Base-by-base conservation (phyloP, 1,284 basidiomycete species). In the Polyporus tsugae region DNA sequence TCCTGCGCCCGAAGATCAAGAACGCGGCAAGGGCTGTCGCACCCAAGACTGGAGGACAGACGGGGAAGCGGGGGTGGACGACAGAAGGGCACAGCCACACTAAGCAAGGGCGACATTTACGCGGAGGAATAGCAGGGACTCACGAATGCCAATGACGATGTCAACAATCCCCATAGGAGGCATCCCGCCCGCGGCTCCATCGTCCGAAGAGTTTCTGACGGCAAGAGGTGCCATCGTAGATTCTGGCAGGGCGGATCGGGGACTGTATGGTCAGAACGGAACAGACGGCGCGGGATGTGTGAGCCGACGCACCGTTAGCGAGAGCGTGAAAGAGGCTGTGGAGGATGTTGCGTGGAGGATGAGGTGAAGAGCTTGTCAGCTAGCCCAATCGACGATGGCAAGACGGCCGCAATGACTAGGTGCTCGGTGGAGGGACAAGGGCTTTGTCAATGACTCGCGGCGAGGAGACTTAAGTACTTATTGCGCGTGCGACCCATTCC, bases 151-250 rank as follows among this genome's bases (percentile, higher is more conserved):
- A 19, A 55, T 7, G 15, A 55, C 15, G 13, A 35, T 55, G 11
- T 6, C 17, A 6, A 6, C 29, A 6, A 55, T 35, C 25, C 7
- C 15, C 0, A 7, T 7, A 7, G 3, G 29, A 55, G 29, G 17
- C 29, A 55, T 2, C 6, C 29, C 52, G 2, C 29, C 52, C 5
- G 29, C 22, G 33, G 46, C 9, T 35, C 15, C 52, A 9, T 35
- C 15, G 52, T 35, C 22, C 17, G 33, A 33, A 6, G 15, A 2
- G 52, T 3, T 19, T 33, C 25, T 55, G 15, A 4, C 29, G 15
- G 52, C 17, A 15, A 55, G 52, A 55, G 52, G 29, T 5, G 52
- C 52, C 52, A 55, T 55, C 33, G 29, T 55, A 9, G 52, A 55
- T 55, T 55, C 52, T 55, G 29, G 15, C 5, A 55, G 25, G 29